A percentile compares a stretch with the other conserved stretches of the same genome.
Evolutionary conservation across 2,329 filamentous ascomycete species (phyloP).

Genomic region (Diplodia intermedia): DNA sequence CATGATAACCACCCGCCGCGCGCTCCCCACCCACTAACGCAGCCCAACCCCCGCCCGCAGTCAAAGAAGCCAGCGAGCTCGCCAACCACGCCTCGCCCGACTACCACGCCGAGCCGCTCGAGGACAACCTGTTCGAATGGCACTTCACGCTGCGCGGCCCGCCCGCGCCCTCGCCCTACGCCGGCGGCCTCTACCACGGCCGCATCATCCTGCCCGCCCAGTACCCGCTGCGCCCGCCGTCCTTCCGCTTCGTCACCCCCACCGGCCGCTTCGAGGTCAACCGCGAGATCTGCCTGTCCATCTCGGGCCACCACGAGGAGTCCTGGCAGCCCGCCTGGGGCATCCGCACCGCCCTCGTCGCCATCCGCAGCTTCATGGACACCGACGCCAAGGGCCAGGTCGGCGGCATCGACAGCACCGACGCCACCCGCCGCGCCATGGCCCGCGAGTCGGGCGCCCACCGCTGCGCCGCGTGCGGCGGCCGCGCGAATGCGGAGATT

Average conservation of each 20-base stretch:
- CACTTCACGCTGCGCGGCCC: slow-evolving; percentile 97
- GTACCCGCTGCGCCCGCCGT: slow-evolving; percentile 90
- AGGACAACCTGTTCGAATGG: slow-evolving; percentile 95
- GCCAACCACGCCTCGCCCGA: slow-evolving; percentile 80
- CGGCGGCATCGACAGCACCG: slow-evolving; percentile 74
- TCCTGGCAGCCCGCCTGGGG: slow-evolving; percentile 99
- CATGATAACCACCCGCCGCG: not conserved
- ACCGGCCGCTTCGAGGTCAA: slow-evolving; percentile 95
- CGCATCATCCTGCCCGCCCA: slow-evolving; percentile 88
- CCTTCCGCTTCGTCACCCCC: slow-evolving; percentile 94
- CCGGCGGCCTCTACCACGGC: slow-evolving; percentile 88
- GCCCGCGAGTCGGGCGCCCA: slow-evolving; percentile 71
- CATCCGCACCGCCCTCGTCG: slow-evolving; percentile 82
- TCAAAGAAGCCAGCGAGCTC: slow-evolving; percentile 91
- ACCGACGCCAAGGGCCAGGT: slow-evolving; percentile 86
- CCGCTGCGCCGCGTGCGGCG: slow-evolving; percentile 72
- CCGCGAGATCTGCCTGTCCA: slow-evolving; percentile 93
- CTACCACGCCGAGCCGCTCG: slow-evolving; percentile 83
- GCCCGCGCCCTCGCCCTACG: slow-evolving; percentile 77
- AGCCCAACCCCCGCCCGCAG: slow-evolving; percentile 50
- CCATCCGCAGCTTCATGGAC: slow-evolving; percentile 90
- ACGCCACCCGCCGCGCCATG: slow-evolving; percentile 67
- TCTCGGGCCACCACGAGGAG: slow-evolving; percentile 95
- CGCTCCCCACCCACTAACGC: slow-evolving; percentile 35
- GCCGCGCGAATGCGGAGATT: slow-evolving; percentile 73